Conservation (phyloP, 345 rosid genomes). For the Eucalyptus marginata region DNA sequence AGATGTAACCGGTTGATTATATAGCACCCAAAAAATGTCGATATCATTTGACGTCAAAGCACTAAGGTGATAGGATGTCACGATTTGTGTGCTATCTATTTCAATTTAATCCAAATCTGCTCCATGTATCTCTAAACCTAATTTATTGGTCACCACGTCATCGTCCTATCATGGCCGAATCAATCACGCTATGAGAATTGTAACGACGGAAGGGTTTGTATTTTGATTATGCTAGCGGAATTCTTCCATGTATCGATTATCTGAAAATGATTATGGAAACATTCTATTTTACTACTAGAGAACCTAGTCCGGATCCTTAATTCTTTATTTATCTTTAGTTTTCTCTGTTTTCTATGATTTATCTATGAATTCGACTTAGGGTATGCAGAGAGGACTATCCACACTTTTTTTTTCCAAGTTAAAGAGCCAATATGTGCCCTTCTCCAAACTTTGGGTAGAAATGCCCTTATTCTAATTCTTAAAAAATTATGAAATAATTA, state of each 20-base stretch:
- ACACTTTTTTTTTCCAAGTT: not conserved
- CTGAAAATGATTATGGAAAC: not conserved
- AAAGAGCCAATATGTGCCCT: not conserved
- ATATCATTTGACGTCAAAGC: too few relatives aligned
- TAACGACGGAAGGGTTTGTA: fast-evolving
- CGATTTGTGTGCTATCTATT: too few relatives aligned
- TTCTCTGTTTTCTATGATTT: not conserved
- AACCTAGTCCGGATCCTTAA: not conserved
- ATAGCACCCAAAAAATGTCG: too few relatives aligned
- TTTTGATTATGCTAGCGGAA: not conserved
- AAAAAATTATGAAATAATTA: not conserved
- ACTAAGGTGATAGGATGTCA: not conserved
- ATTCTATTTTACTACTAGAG: not conserved
- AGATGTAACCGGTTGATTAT: too few relatives aligned
- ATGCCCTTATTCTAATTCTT: not conserved
- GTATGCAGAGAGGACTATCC: not conserved
- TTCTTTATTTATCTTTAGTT: not conserved
- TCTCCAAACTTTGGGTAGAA: not conserved
- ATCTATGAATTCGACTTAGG: not conserved
- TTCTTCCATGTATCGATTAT: not conserved
- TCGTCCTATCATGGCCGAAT: not conserved
- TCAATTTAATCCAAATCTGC: not conserved
- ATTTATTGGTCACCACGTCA: not conserved
- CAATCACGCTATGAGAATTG: not conserved
- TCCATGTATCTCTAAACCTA: not conserved